Percentiles rank a stretch among this genome's conserved stretches.
Evolutionary conservation across 2,329 filamentous ascomycete genomes (phyloP).

Genomic region (Hymenoscyphus fraxineus): DNA sequence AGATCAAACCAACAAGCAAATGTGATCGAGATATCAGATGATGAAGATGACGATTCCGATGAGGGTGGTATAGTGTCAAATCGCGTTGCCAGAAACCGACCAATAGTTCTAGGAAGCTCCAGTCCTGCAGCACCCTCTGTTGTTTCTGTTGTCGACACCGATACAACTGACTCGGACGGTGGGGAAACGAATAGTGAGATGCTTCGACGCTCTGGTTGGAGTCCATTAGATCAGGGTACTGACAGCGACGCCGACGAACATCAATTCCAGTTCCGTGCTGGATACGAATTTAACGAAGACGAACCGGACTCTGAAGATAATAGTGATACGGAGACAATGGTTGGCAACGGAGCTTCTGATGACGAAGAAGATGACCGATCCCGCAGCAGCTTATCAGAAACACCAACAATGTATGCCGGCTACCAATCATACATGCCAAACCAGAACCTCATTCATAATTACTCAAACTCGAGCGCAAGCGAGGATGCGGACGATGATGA

Average conservation of each 20-base stretch:
- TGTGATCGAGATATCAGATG: conserved; percentile 28
- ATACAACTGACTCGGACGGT: conserved; percentile 29
- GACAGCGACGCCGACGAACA: conserved; percentile 29
- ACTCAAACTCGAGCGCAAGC: conserved; percentile 10
- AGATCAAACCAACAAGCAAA: neutral
- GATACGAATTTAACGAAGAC: conserved; percentile 14
- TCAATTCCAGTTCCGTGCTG: conserved; percentile 10
- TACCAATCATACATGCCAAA: conserved; percentile 17
- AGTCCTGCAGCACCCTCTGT: conserved; percentile 20
- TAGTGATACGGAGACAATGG: conserved; percentile 31
- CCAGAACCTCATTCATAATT: conserved; percentile 5
- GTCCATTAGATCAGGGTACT: conserved; percentile 33
- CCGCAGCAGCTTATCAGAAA: conserved; percentile 25
- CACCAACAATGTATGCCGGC: conserved; percentile 16
- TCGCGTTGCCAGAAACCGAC: conserved; percentile 22
- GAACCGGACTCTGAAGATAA: conserved; percentile 24
- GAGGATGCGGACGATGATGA: conserved; percentile 28
- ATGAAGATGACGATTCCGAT: conserved; percentile 29
- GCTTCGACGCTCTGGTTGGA: conserved; percentile 32
- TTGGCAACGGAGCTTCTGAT: conserved; percentile 25
- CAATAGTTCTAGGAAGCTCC: conserved; percentile 10
- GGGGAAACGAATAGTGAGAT: conserved; percentile 29
- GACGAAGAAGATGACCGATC: conserved; percentile 27
- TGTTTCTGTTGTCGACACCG: conserved; percentile 21
- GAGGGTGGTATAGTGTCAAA: conserved; percentile 32